Evolutionary conservation across 257 asterid species (phyloP), one percentile per base, ranked within the genome.

Genomic region (Solanum pinnatisectum): DNA sequence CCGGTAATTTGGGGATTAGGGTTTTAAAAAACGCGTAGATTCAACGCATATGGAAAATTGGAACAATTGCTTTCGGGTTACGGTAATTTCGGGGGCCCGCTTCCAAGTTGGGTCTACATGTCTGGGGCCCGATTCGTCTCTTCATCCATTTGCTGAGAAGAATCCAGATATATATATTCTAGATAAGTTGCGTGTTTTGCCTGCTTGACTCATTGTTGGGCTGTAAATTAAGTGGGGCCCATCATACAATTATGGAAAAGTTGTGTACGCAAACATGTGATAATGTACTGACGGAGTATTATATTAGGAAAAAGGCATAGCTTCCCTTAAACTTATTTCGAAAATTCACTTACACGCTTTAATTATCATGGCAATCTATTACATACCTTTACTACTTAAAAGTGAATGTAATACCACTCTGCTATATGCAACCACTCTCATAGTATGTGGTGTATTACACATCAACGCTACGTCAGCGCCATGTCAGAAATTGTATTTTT

Each of bases 11-110:
- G 74, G 59, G 9, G 44, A 73, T 60, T 37, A 10, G 27, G 59
- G 86, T 37, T 67, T 18, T 6, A 36, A 72, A 39, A 86, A 86
- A 87, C 88, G 94, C 93, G 91, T 93, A 85, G 87, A 68, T 91
- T 87, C 92, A 78, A 91, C 94, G 94, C 94, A 86, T 16, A 6
- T 32, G 12, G 42, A 10, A 70, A 30, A 30, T 68, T 14, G 42
- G 76, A 70, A 7, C 22, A 86, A 52, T 83, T 18, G 27, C 78
- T 56, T 33, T 49, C 52, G 84, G 7, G 27, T 59, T 44, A 42
- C 37, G 78, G 84, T 77, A 71, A 7, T 42, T 16, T 8, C 32
- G 9, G 40, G 44, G 81, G 16, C 27, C 85, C 85, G 30, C 30
- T 46, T 2, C 1, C 27, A 27, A 81, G 20, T 9, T 9, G 68